Evolutionary conservation across 192 early-diverging fungal genomes (phyloP).

Genomic region (Umbelopsis sp.): DNA sequence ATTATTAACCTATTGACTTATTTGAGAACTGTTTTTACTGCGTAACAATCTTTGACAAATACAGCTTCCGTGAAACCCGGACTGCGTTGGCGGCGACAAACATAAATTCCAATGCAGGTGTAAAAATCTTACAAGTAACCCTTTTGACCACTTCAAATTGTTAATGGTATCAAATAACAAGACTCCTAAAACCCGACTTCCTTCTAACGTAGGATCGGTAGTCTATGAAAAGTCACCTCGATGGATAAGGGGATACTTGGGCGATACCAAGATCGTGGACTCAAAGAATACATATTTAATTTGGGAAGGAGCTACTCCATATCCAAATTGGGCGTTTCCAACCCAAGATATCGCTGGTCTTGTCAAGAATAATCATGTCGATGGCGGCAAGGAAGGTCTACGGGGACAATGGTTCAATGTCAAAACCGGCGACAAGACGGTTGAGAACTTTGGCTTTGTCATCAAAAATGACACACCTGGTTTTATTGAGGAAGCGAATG

Average conservation of each 20-base stretch:
- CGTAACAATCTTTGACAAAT: no score
- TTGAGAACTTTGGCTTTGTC: neutral
- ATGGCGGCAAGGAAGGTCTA: neutral
- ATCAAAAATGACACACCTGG: neutral
- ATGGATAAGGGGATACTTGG: neutral
- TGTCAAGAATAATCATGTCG: neutral
- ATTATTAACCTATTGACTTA: no score
- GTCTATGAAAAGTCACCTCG: neutral
- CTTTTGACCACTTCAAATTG: neutral
- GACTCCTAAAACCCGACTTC: neutral
- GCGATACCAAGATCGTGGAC: neutral
- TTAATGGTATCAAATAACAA: neutral
- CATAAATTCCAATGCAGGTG: no score
- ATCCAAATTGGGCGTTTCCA: neutral
- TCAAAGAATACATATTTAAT: neutral
- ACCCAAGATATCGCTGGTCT: neutral
- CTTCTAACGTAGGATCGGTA: neutral
- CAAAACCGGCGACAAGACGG: neutral
- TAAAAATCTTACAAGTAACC: no score
- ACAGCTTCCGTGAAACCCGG: no score
- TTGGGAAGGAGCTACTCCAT: neutral
- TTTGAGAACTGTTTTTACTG: no score
- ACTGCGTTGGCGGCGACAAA: no score
- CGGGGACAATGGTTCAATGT: neutral
- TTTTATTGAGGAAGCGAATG: neutral